Base-by-base conservation (phyloP, 306 rosid species). In the Abrus precatorius region DNA sequence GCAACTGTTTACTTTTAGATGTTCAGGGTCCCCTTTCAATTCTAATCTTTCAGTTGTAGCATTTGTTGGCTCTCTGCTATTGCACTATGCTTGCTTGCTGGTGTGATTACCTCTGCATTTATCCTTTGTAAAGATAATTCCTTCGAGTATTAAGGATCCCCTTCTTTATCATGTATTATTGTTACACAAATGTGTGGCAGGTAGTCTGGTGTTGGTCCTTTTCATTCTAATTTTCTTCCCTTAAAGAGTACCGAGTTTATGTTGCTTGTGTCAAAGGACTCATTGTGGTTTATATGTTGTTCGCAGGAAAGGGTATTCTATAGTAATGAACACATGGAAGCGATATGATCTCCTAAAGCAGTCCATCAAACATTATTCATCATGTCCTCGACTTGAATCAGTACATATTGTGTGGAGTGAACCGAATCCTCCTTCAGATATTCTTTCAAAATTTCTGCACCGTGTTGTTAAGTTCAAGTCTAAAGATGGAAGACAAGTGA, bases 291-390 rank as follows among this genome's bases (percentile, higher is more conserved):
- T 59, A 72, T 71, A 12, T 63, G 36, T 59, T 80, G 60, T 38
- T 53, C 36, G n/a, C 89, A 95, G 99, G 90, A 93, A 84, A 86
- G 94, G 98, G 45, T 95, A 90, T 76, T 80, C 97, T 57, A 92
- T 95, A 55, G 85, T 95, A 59, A 95, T 95, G 88, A 95, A 95
- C 88, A 95, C 99, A 32, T 95, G 99, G 99, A 95, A 95, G 86
- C 88, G 99, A 83, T 87, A 95, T 60, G 99, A 95, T 90, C 97
- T 95, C 7, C 70, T 95, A 86, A 93, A 90, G 97, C 90, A 89
- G 86, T 95, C 99, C 2, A 83, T 95, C 84, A 87, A 80, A 80
- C 99, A 95, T 82, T 95, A 95, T 67, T 84, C 97, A 44, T 83
- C 84, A 2, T 95, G 99, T 79, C 82, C 88, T 11, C 91, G 92